Conservation (phyloP, 495 filamentous ascomycete genomes). For the Xylaria longipes region DNA sequence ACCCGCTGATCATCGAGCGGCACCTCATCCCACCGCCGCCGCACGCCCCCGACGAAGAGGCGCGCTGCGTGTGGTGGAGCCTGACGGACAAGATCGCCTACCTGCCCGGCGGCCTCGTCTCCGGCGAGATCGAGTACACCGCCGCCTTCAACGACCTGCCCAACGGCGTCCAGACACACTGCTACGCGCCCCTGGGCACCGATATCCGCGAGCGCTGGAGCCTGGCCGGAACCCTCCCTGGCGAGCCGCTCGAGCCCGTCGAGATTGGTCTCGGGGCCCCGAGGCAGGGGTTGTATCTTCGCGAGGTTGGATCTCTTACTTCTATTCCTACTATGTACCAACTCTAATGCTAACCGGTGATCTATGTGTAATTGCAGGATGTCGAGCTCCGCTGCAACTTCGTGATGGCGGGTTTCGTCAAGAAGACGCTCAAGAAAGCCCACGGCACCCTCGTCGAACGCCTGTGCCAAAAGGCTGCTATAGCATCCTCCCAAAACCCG, state of each 20-base stretch:
- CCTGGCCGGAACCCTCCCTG: slow-evolving; percentile 65
- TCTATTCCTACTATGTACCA: neutral
- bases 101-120: slow-evolving; percentile 68
- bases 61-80: slow-evolving; percentile 72
- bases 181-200: slow-evolving; percentile 69
- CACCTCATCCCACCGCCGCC: slow-evolving; percentile 66
- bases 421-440: slow-evolving; percentile 74
- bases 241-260: slow-evolving; percentile 62
- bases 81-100: slow-evolving; percentile 76
- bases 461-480: slow-evolving; percentile 60
- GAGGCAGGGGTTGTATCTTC: slow-evolving; percentile 69
- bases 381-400: slow-evolving; percentile 79
- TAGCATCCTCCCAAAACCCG: neutral
- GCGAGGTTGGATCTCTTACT: slow-evolving; percentile 51
- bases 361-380: slow-evolving; percentile 46
- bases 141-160: slow-evolving; percentile 74
- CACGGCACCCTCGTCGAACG: slow-evolving; percentile 70
- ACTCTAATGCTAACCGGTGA: slow-evolving; percentile 16
- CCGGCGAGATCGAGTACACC: slow-evolving; percentile 73
- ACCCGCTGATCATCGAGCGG: slow-evolving; percentile 76
- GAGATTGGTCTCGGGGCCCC: slow-evolving; percentile 69
- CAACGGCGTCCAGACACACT: slow-evolving; percentile 75
- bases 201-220: slow-evolving; percentile 76
- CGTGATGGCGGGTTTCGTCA: slow-evolving; percentile 73
- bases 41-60: slow-evolving; percentile 69